Percentiles rank a stretch among this genome's conserved stretches.
phyloP scores from a whole-genome alignment of 2,329 filamentous ascomycete genomes.

The Diaporthe amygdali region DNA sequence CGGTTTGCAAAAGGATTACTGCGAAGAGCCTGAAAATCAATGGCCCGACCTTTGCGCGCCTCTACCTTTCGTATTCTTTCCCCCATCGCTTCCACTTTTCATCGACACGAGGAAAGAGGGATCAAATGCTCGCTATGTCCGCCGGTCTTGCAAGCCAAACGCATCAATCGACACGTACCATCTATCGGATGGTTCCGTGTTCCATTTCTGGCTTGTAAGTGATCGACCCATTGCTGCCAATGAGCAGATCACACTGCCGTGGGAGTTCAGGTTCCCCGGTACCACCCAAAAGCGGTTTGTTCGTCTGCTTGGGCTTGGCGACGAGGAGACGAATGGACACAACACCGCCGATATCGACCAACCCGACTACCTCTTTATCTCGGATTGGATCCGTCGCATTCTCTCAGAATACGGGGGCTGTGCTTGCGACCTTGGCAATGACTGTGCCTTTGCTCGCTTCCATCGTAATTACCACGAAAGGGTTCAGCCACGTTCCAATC shows the following conservation, averaged over 20 bases:
- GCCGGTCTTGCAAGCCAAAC: slow-evolving; percentile 90
- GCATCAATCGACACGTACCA: slow-evolving; percentile 83
- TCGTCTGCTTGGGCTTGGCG: slow-evolving; percentile 64
- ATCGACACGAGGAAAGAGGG: slow-evolving; percentile 92
- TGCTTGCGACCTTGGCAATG: slow-evolving; percentile 69
- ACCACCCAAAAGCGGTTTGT: slow-evolving; percentile 59
- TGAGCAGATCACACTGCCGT: slow-evolving; percentile 68
- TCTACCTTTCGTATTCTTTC: slow-evolving; percentile 83
- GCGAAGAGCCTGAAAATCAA: slow-evolving; percentile 66
- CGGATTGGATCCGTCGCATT: slow-evolving; percentile 70
- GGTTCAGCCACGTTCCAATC: slow-evolving; percentile 44
- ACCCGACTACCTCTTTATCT: slow-evolving; percentile 64
- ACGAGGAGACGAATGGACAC: slow-evolving; percentile 57
- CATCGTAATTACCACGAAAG: slow-evolving; percentile 61
- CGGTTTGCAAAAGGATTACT: slow-evolving; percentile 76
- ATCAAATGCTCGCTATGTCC: slow-evolving; percentile 84
- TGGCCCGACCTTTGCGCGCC: slow-evolving; percentile 71
- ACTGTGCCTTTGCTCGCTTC: slow-evolving; percentile 69
- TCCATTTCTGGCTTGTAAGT: slow-evolving; percentile 92
- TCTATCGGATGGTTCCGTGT: slow-evolving; percentile 77
- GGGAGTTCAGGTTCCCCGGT: slow-evolving; percentile 70
- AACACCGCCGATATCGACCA: slow-evolving; percentile 62
- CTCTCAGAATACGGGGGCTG: slow-evolving; percentile 82
- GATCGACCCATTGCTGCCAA: slow-evolving; percentile 73
- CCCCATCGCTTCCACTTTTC: slow-evolving; percentile 85